Conservation (phyloP, 2,329 filamentous ascomycete species). For the Sporothrix globosa region DNA sequence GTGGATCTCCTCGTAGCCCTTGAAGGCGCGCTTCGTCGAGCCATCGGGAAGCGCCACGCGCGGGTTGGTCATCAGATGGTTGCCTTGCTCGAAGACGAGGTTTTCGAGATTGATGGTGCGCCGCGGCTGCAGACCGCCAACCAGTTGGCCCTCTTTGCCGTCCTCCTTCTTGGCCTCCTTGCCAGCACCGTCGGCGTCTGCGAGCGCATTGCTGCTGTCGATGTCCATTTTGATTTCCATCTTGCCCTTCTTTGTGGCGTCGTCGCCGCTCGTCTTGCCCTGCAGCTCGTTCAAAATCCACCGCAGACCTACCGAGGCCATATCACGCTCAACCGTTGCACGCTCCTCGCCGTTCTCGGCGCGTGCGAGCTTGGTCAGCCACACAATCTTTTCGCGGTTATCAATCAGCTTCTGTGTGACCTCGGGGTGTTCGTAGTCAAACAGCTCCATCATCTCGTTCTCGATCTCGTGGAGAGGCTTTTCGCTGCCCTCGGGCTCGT, state of each 20-base stretch:
- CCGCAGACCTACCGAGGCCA: constrained; percentile 83
- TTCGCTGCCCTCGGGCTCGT: constrained; percentile 73
- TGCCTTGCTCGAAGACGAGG: constrained; percentile 94
- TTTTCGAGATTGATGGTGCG: constrained; percentile 94
- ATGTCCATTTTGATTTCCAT: constrained; percentile 97
- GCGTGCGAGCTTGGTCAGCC: constrained; percentile 85
- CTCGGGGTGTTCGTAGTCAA: constrained; percentile 95
- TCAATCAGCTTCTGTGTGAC: constrained; percentile 87
- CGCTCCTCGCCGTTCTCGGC: constrained; percentile 79
- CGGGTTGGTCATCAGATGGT: constrained; percentile 99
- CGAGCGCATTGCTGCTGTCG: constrained; percentile 63
- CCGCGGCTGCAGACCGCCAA: constrained; percentile 82
- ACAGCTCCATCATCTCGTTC: constrained; percentile 97
- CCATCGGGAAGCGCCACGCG: constrained; percentile 92
- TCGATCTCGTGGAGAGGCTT: constrained; percentile 90
- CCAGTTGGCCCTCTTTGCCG: constrained; percentile 57
- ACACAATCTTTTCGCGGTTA: constrained; percentile 92
- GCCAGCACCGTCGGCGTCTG: constrained; percentile 51
- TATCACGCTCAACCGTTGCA: constrained; percentile 81
- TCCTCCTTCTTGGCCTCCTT: constrained; percentile 47
- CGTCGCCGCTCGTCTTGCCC: constrained; percentile 62
- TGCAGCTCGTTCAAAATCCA: constrained; percentile 86
- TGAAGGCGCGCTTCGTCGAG: constrained; percentile 92
- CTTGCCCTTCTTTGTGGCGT: constrained; percentile 62
- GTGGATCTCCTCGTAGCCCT: constrained; percentile 98